Evolutionary conservation across 768 basidiomycete genomes (phyloP), one percentile per base, ranked within the genome.

Genomic region (Trametes sanguinea): DNA sequence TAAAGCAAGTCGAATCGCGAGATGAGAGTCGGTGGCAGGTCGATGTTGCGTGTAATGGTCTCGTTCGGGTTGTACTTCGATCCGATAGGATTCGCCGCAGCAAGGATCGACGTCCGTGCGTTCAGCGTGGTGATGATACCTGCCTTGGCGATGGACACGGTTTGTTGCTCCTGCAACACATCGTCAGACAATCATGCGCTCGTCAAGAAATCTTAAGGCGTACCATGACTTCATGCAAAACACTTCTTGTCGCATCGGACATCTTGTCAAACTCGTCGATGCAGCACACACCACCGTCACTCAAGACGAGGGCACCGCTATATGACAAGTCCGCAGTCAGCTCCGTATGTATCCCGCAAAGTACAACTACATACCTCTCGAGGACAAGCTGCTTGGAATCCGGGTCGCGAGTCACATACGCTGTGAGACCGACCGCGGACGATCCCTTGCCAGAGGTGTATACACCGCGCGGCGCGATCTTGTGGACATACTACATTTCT

Each of bases 201-300:
- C 22, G 22, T 22, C 22, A 1, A 1, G 22, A 22, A 22, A 22
- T 22, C 22, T 13, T 35, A 1, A 9, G 37, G 67, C 81, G 55
- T 65, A 93, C 92, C 96, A 98, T 98, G 14, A 97, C 95, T 85
- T 98, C 96, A 75, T 99, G 97, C 47, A 99, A 84, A 8, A 98
- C 96, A 72, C 97, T 98, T 50, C 97, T 88, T 46, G 97, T 98
- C 4, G 92, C 86, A 63, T 98, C 90, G 39, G 95, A 95, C 97
- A 99, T 99, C 76, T 99, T 99, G 78, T 99, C 97, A 68, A 99
- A 98, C 75, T 98, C 96, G 68, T 98, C 96, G 67, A 98, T 98
- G 72, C 96, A 98, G 73, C 95, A 98, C 4, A 98, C 94, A 73
- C 95, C 96, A 1, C 96, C 96, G 66, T 98, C 96, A 72, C 91